These are phyloP conservation scores for Debaryomyces udenii DNA, from an alignment of 1,139 yeast genomes.

Conservation along the genomic window DNA sequence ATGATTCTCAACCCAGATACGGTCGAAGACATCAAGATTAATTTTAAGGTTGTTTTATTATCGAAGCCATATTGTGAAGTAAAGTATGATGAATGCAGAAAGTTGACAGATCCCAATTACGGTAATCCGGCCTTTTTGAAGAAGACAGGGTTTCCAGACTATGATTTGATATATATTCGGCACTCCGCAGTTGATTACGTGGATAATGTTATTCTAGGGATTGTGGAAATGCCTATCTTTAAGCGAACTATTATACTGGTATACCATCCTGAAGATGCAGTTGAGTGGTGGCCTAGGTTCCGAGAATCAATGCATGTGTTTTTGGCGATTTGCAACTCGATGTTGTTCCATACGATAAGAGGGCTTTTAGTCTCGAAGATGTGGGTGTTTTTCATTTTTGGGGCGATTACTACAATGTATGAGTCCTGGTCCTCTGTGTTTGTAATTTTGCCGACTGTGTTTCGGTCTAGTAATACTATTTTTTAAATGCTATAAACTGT, in stretches of 20 bases:
- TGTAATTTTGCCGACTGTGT: slow-evolving; percentile 13
- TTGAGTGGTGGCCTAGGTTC: slow-evolving; percentile 13
- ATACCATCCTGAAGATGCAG: slow-evolving; percentile 7
- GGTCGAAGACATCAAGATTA: slow-evolving; percentile 15
- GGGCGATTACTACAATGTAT: slow-evolving; percentile 14
- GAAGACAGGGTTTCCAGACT: slow-evolving; percentile 17
- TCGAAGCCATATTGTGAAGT: slow-evolving; percentile 20
- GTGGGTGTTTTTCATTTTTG: slow-evolving; percentile 23
- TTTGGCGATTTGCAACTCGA: slow-evolving; percentile 21
- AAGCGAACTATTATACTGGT: slow-evolving; percentile 6
- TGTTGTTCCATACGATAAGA: slow-evolving; percentile 19
- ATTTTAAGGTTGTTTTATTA: slow-evolving; percentile 19
- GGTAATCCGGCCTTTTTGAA: slow-evolving; percentile 14
- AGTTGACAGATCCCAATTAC: slow-evolving; percentile 15
- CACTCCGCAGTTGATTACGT: slow-evolving; percentile 18
- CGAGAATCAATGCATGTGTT: slow-evolving; percentile 19
- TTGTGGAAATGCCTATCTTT: slow-evolving; percentile 9
- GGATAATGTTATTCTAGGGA: slow-evolving; percentile 15
- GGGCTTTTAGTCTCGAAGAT: slow-evolving; percentile 23
- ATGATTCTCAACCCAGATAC: slow-evolving; percentile 15
- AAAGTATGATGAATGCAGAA: slow-evolving; percentile 19
- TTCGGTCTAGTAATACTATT: slow-evolving; percentile 13
- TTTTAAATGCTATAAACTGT: slow-evolving; percentile 9
- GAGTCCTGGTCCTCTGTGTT: slow-evolving; percentile 19
- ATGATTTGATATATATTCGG: slow-evolving; percentile 23